Evolutionary conservation across 2,329 filamentous ascomycete genomes (phyloP), one percentile per base, ranked within the genome.

Genomic region (Fusarium marasasianum): DNA sequence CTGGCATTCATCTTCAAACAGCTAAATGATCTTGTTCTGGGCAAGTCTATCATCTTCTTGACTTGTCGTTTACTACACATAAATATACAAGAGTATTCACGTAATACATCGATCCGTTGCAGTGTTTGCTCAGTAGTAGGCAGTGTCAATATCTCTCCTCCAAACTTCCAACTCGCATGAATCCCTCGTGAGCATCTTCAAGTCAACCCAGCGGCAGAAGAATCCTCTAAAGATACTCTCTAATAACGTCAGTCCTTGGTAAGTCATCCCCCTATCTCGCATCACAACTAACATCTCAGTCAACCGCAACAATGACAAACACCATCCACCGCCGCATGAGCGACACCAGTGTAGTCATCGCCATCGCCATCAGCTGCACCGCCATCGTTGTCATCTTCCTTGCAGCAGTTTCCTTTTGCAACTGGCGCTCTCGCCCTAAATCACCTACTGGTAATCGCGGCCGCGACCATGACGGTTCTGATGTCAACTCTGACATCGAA

Each of bases 251-350:
- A 35, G n/a, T 15, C 35, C n/a, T 54, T 5, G 41, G 67, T 66
- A 66, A 13, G 22, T 6, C 17, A 26, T 18, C 13, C 18, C 37
- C 38, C 41, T 24, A 37, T 38, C 12, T 24, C 31, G 26, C 35
- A 54, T 37, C 24, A 33, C 47, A 38, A 48, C 66, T 70, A 65
- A 70, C 66, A 40, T 13, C 8, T 8, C 20, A 71, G 43, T 15
- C 60, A 55, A 22, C 45, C 18, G 10, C 41, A 33, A 35, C 18
- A 26, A 63, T 70, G 67, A 6, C 31, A 10, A 26, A 33, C 22
- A 63, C 57, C 24, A 26, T 63, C 53, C 41, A n/a, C n/a, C 51
- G 40, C 2, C 68, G 63, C 15, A 57, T 58, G 50, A 63, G 33
- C 13, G 51, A 43, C 43, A 54, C 41, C 8, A 43, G 44, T 11